Evolutionary conservation across 371 early-diverging fungal genomes (phyloP).

Genomic region (Entomophthora muscae): DNA sequence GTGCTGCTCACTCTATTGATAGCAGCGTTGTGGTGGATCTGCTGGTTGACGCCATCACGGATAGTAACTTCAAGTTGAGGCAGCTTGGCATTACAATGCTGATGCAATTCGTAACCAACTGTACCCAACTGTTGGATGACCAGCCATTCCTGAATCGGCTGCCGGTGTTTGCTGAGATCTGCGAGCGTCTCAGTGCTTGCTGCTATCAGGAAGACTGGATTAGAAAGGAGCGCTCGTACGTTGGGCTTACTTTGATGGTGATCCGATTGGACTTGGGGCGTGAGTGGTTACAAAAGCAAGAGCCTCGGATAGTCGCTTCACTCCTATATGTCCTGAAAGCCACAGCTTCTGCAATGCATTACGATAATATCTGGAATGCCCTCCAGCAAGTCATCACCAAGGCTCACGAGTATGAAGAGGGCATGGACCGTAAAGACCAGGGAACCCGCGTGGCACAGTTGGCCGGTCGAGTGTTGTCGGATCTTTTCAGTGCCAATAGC

Average conservation of each 20-base stretch:
- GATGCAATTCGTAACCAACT: background rate
- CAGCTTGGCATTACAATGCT: slow-evolving; percentile 15
- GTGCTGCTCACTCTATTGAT: slow-evolving; percentile 15
- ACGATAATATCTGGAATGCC: slow-evolving; percentile 57
- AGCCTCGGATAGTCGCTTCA: slow-evolving; percentile 81
- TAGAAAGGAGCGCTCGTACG: slow-evolving; percentile 72
- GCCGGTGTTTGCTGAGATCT: slow-evolving; percentile 53
- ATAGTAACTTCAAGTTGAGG: slow-evolving; percentile 39
- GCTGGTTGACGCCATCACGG: slow-evolving; percentile 56
- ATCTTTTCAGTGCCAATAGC: slow-evolving; percentile 80
- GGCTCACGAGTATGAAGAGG: slow-evolving; percentile 24
- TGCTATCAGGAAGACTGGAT: slow-evolving; percentile 78
- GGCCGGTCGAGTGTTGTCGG: slow-evolving; percentile 68
- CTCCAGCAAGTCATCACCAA: slow-evolving; percentile 59
- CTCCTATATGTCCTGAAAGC: slow-evolving; percentile 89
- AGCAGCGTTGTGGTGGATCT: slow-evolving; percentile 55
- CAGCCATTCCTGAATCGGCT: background rate
- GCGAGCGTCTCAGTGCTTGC: slow-evolving; percentile 57
- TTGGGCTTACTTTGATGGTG: slow-evolving; percentile 68
- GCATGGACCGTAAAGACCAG: slow-evolving; percentile 30
- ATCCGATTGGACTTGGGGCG: slow-evolving; percentile 65
- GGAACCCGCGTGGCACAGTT: slow-evolving; percentile 43
- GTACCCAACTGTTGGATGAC: background rate
- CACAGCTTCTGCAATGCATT: slow-evolving; percentile 59
- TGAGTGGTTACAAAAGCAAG: slow-evolving; percentile 80